phyloP scores from a whole-genome alignment of 2,329 filamentous ascomycete genomes.

The Aureobasidium uvarum region DNA sequence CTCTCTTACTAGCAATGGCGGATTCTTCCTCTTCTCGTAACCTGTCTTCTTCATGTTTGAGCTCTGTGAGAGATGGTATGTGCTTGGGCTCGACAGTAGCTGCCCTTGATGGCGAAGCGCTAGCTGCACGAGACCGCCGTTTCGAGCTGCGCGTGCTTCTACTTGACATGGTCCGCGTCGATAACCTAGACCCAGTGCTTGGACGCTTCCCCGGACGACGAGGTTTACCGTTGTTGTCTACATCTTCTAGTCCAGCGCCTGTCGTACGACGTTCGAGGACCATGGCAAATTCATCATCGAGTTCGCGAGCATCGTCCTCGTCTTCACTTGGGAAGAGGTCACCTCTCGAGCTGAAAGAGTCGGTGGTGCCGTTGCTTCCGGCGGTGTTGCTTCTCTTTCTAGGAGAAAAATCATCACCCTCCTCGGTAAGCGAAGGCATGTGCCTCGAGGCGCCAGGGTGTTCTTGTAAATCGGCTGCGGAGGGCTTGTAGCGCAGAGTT shows the following conservation, averaged over 20 bases:
- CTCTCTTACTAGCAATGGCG: conserved; percentile 53
- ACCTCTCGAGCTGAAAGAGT: conserved; percentile 81
- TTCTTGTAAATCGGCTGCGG: conserved; percentile 84
- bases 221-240: conserved; percentile 64
- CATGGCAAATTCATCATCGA: conserved; percentile 90
- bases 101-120: conserved; percentile 19
- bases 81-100: conserved; percentile 27
- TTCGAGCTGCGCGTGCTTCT: conserved; percentile 42
- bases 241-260: conserved; percentile 60
- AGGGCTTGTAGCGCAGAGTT: conserved; percentile 82
- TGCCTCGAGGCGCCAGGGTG: conserved; percentile 62
- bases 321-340: conserved; percentile 92
- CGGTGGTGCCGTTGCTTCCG: conserved; percentile 75
- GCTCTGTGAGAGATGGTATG: conserved; percentile 53
- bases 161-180: conserved; percentile 48
- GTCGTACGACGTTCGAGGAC: conserved; percentile 66
- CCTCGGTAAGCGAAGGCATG: conserved; percentile 61
- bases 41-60: conserved; percentile 58
- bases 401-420: conserved; percentile 40
- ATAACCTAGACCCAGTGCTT: conserved; percentile 50
- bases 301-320: conserved; percentile 87
- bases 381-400: conserved; percentile 74
- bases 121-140: conserved; percentile 18
- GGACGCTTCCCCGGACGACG: conserved; percentile 45
- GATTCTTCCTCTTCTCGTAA: conserved; percentile 56